Conservation (phyloP, 768 basidiomycete genomes). For the Tricholoma terreum region DNA sequence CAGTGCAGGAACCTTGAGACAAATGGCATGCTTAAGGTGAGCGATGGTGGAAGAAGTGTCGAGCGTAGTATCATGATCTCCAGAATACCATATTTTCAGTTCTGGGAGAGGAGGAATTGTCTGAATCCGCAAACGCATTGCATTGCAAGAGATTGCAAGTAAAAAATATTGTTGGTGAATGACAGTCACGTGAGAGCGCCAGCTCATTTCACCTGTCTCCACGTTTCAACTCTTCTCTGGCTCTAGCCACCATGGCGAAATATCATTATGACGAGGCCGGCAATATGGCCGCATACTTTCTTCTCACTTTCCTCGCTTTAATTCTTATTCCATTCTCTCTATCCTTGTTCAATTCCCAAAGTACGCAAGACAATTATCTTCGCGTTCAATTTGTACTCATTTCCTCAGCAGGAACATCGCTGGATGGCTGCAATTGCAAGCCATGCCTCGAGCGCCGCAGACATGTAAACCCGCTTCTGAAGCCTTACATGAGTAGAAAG, state of each 20-base stretch:
- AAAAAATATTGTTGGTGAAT: too few species aligned
- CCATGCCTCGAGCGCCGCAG: slow-evolving; percentile 57
- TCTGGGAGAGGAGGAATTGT: slow-evolving; percentile 44
- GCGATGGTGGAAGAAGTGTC: slow-evolving; percentile 22
- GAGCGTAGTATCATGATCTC: slow-evolving; percentile 20
- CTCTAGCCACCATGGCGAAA: slow-evolving; percentile 51
- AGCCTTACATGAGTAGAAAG: slow-evolving; percentile 49
- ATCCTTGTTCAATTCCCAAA: slow-evolving; percentile 41
- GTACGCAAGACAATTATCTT: slow-evolving; percentile 33
- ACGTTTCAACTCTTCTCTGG: neutral
- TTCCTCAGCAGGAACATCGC: slow-evolving; percentile 29
- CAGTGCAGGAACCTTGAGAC: slow-evolving; percentile 30
- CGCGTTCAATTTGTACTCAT: neutral
- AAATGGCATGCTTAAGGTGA: slow-evolving; percentile 39
- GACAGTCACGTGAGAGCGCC: neutral
- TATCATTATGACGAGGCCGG: slow-evolving; percentile 87
- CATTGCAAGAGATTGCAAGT: slow-evolving; percentile 29
- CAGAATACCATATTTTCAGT: slow-evolving; percentile 52
- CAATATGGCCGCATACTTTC: slow-evolving; percentile 86
- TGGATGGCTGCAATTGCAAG: slow-evolving; percentile 57
- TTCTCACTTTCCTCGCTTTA: slow-evolving; percentile 85
- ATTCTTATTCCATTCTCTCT: slow-evolving; percentile 78
- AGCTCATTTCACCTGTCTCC: neutral
- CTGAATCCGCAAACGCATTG: slow-evolving; percentile 55
- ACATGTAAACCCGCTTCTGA: slow-evolving; percentile 46